Conservation (phyloP, 768 basidiomycete genomes). For the Mycena polygramma region DNA sequence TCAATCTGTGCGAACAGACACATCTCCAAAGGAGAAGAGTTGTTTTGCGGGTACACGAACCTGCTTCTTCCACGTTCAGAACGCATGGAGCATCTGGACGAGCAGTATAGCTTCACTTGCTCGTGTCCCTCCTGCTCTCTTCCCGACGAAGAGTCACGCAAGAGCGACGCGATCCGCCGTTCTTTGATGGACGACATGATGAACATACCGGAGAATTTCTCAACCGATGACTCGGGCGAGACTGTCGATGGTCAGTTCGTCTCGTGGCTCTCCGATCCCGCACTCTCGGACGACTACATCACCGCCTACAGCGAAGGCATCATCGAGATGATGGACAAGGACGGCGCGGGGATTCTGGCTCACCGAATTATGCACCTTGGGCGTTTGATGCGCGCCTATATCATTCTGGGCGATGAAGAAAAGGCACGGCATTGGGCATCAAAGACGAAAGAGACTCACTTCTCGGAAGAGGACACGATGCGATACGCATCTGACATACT, state of each 20-base stretch:
- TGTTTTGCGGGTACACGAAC: conserved; percentile 7
- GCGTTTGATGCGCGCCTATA: background rate
- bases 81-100: background rate
- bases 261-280: conserved; percentile 2
- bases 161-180: conserved; percentile 4
- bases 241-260: background rate
- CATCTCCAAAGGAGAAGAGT: conserved; percentile 10
- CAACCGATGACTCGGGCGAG: no score
- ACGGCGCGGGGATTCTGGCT: background rate
- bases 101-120: background rate
- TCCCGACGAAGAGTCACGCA: conserved; percentile 1
- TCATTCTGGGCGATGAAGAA: conserved; percentile 4
- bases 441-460: background rate
- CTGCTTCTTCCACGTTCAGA: background rate
- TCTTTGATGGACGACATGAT: background rate
- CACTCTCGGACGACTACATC: conserved; percentile 12
- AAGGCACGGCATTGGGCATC: conserved; percentile 2
- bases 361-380: background rate
- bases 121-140: background rate
- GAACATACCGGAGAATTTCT: background rate
- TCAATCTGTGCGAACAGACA: background rate
- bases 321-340: background rate
- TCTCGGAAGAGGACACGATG: background rate
- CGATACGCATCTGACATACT: background rate
- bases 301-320: background rate